A percentile compares a stretch with the other conserved stretches of the same genome.
phyloP scores from a whole-genome alignment of 2,329 filamentous ascomycete species.

The Cordyceps tenuipes region DNA sequence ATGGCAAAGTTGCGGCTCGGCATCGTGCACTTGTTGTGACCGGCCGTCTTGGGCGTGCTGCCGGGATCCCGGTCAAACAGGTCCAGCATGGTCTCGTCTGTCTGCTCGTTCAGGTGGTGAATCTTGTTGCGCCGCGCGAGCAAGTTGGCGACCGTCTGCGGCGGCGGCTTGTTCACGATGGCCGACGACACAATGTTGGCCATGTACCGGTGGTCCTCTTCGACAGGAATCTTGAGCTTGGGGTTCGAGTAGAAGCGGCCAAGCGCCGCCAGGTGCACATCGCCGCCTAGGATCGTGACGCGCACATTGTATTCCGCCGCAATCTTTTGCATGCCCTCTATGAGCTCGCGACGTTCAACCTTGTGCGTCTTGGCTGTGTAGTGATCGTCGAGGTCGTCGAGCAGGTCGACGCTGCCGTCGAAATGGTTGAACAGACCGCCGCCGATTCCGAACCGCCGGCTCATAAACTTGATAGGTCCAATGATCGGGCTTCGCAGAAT shows the following conservation, averaged over 20 bases:
- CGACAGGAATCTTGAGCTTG: constrained; percentile 64
- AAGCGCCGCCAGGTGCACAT: constrained; percentile 85
- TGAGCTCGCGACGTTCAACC: constrained; percentile 67
- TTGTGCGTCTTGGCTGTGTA: constrained; percentile 93
- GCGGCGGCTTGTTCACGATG: constrained; percentile 91
- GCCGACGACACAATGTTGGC: constrained; percentile 89
- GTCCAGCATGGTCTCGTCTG: constrained; percentile 88
- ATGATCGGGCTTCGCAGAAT: constrained; percentile 80
- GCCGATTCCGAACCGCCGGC: constrained; percentile 79
- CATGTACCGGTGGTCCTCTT: constrained; percentile 89
- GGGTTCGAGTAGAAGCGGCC: constrained; percentile 94
- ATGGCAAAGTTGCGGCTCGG: constrained; percentile 89
- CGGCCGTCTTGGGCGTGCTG: constrained; percentile 60
- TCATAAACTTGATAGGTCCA: constrained; percentile 79
- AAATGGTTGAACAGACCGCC: constrained; percentile 89
- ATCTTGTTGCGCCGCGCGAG: constrained; percentile 84
- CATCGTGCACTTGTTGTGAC: constrained; percentile 78
- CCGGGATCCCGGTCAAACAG: constrained; percentile 89
- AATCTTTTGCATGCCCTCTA: constrained; percentile 75
- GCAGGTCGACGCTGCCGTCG: constrained; percentile 83
- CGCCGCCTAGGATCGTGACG: constrained; percentile 85
- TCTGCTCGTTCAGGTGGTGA: constrained; percentile 60
- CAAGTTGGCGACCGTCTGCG: constrained; percentile 79
- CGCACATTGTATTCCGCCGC: constrained; percentile 81
- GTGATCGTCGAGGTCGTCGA: constrained; percentile 92